Base-by-base conservation (phyloP, 495 filamentous ascomycete species). In the Venustampulla echinocandica region DNA sequence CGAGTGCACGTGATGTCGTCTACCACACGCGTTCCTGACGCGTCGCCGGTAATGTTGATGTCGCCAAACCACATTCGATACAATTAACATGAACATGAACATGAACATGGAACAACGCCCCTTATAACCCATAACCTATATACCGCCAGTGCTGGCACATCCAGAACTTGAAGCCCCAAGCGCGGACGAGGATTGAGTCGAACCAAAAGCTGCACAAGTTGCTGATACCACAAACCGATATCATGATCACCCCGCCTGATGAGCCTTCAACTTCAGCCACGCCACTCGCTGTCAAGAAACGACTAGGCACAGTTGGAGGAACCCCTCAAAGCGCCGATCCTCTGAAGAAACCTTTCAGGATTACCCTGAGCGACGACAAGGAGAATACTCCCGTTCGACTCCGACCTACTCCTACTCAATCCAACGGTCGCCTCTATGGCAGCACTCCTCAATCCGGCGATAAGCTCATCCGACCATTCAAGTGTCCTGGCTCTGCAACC, bases 401-500 rank as follows among this genome's bases (percentile, higher is more conserved):
- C n/a, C n/a, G n/a, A n/a, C n/a, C n/a, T n/a, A 30, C 54, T 6
- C 2, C 17, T 32, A 21, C 47, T 0, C 42, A 42, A 25, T 17
- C 40, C 11, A 28, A 40, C 6, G 46, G 52, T 28, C 46, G 58
- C 37, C 44, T 55, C 0, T 55, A 57, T 43, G 45, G 42, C 13
- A 33, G 40, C 5, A 58, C 73, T 22, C 69, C 69, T 21, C 65
- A 72, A 47, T 71, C 71, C 0, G 46, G 79, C 42, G 85, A 94
- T 44, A 77, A 80, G 33, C 77, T 98, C 2, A 67, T 77, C 39
- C 87, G 80, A 54, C 92, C 92, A 2, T 99, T 99, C 68, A 92
- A 84, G 76, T 96, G 90, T 52, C 92, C 92, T 11, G 87, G 89
- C 20, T 81, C 83, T 7, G 85, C 87, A 5, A 82, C 75, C 0